Base-by-base conservation (phyloP, 306 rosid species). In the Trifolium dubium region DNA sequence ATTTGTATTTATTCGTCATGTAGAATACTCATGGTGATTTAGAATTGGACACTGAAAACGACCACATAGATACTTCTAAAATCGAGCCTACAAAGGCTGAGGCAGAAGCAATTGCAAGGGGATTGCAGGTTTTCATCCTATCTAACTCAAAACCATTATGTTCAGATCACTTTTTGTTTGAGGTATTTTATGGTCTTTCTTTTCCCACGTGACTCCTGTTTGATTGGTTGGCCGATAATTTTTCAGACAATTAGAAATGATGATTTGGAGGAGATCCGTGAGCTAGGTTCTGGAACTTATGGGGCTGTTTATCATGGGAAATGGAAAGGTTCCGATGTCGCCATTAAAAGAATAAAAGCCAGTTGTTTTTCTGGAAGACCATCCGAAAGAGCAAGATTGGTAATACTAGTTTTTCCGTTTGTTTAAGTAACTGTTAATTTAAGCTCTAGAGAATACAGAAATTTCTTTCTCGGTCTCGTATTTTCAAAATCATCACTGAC, bases 321-420 rank as follows among this genome's bases (percentile, higher is more conserved):
- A 84, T 95, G 99, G 99, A 90, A 83, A 83, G 99, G 99, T 68
- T 92, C 99, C 80, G 97, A 95, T 66, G 96, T 95, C 43, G 99
- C 99, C 58, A 84, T 95, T 69, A 95, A 95, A 89, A 90, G 97
- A 81, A 95, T 95, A 68, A 95, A 95, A 75, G 92, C 98, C 58
- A 95, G 99, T 81, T 95, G 99, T 83, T 95, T 95, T 86, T 78
- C 98, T 19, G 98, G 98, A 82, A 90, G 92, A 71, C 99, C 99
- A 8, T 90, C 91, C 0, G 99, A 95, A 89, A 90, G 99, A 80
- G 93, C 90, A 69, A 92, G 97, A 71, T 67, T 95, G 99, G 99
- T 95, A 95, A 62, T 61, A 34, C 79, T 53, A 23, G 63, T 71
- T 82, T 74, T 71, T 73, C 75, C 50, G 69, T 65, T 64, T 54